Percentiles rank a stretch among this genome's conserved stretches.
Conservation (phyloP, 768 basidiomycete species). For the Lentinula lateritia region DNA sequence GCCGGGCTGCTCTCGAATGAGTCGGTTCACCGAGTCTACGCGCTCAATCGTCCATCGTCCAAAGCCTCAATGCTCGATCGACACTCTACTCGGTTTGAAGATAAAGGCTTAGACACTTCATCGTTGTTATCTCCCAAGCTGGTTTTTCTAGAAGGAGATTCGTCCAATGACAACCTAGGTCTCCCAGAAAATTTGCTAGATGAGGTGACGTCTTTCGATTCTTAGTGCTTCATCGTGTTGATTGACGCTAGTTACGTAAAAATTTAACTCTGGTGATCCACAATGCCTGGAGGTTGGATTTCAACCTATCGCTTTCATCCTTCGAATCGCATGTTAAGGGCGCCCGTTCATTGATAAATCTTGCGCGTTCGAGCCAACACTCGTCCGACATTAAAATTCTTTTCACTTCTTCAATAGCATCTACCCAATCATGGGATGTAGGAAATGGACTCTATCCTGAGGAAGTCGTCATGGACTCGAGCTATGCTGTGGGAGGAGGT, state of each 20-base stretch:
- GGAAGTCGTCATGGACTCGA: constrained; percentile 10
- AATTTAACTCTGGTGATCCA: constrained; percentile 21
- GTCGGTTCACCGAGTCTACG: constrained; percentile 15
- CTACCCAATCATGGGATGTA: constrained; percentile 23
- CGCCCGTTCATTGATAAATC: constrained; percentile 21
- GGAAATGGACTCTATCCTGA: constrained; percentile 17
- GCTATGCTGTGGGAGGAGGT: constrained; percentile 10
- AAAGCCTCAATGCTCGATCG: constrained; percentile 8
- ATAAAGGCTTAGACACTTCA: constrained; percentile 13
- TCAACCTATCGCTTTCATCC: constrained; percentile 28
- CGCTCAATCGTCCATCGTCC: constrained; percentile 13
- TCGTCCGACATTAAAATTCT: constrained; percentile 15
- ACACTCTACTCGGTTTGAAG: constrained; percentile 14
- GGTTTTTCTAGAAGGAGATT: constrained; percentile 10
- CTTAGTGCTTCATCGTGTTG: not conserved
- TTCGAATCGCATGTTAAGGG: constrained; percentile 28
- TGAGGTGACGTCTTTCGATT: constrained; percentile 8
- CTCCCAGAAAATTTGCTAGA: constrained; percentile 10
- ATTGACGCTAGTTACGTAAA: not conserved
- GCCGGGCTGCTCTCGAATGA: constrained; percentile 10
- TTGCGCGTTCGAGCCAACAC: constrained; percentile 9
- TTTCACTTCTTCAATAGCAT: constrained; percentile 24
- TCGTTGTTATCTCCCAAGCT: constrained; percentile 12
- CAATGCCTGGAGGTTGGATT: constrained; percentile 34
- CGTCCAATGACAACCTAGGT: constrained; percentile 13